Base-by-base conservation (phyloP, 176 grass and related monocot genomes). In the Ananas comosus region DNA sequence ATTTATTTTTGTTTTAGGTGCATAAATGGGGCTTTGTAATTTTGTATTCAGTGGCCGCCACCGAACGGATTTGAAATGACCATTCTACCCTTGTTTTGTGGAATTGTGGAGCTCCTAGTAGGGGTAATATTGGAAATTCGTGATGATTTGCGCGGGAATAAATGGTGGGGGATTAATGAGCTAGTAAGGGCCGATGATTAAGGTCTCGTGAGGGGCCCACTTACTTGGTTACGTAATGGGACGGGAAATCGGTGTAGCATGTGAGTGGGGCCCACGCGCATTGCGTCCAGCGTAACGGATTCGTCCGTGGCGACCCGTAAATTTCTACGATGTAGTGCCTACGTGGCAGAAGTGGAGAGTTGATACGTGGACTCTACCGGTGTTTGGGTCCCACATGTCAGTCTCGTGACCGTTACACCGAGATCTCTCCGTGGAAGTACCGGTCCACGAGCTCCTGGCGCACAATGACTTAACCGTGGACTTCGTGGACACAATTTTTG, bases 71-170 rank as follows among this genome's bases (percentile, higher is more conserved):
- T 22, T 21, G 9, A 51, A 65, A 71, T 79, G 19, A 48, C 53
- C 7, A 50, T 79, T 71, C 29, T 79, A 47, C 47, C 53, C 76
- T 22, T 53, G 75, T 22, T 21, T 63, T 61, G 56, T 9, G 54
- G 13, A 9, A 13, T 13, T 57, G 2, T 1, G 7, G 8, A n/a
- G 13, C 2, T 9, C 1, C 53, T 14, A 57, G 53, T 57, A 11
- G n/a, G 13, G 53, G 53, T 57, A 56, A n/a, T 42, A 42, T 42
- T 42, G 33, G 33, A 42, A 42, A 42, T 42, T 42, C 33, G 33
- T 42, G 4, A 6, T 7, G 33, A 42, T 42, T 42, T 42, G 33
- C 33, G 33, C 33, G 33, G 52, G 52, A 56, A 56, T 54, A 54
- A 16, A 54, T 59, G 14, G 19, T 59, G 6, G 56, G 56, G 19